Evolutionary conservation across 2,329 filamentous ascomycete genomes (phyloP), one percentile per base, ranked within the genome.

Genomic region (Phyllosticta citriasiana): DNA sequence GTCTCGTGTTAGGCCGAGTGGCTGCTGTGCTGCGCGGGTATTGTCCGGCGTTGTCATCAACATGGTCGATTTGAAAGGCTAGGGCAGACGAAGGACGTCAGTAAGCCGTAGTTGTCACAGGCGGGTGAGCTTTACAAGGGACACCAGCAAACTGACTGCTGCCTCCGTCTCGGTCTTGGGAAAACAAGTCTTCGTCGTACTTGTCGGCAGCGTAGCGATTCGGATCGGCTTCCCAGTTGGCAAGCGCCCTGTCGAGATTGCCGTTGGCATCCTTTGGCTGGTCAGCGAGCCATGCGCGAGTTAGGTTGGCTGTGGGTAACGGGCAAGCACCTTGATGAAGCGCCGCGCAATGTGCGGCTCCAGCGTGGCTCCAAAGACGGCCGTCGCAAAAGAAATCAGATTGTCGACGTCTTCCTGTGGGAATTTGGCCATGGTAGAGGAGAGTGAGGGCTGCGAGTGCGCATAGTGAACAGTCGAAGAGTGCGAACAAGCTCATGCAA

Each of bases 121-220:
- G n/a, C 53, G 40, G 30, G 22, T 7, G 53, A 60, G 53, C 52
- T 56, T 58, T 47, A 62, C 60, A 62, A 30, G 60, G 60, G 35
- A 62, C 35, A 10, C 55, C 60, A 12, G 55, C 60, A 12, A 57
- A 55, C 33, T 58, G 55, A 19, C 40, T 52, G 53, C 53, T 58
- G 19, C 61, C 61, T n/a, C 61, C 61, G 35, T 62, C 56, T n/a
- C 61, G 57, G 25, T 62, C 61, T 51, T 62, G 61, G 25, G 61
- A 57, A 53, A 62, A 62, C 50, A 59, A 52, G 8, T 53, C 47
- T 33, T 62, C 61, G 14, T 62, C 61, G 52, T 62, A 62, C 24
- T 55, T 58, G 30, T 62, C 60, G 22, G 55, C 50, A 10, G 50
- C 56, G 52, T 62, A 62, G 14, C 56, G 55, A 22, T 58, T 58